phyloP scores from a whole-genome alignment of 148 eudicot species.

The Pouteria glomerata region DNA sequence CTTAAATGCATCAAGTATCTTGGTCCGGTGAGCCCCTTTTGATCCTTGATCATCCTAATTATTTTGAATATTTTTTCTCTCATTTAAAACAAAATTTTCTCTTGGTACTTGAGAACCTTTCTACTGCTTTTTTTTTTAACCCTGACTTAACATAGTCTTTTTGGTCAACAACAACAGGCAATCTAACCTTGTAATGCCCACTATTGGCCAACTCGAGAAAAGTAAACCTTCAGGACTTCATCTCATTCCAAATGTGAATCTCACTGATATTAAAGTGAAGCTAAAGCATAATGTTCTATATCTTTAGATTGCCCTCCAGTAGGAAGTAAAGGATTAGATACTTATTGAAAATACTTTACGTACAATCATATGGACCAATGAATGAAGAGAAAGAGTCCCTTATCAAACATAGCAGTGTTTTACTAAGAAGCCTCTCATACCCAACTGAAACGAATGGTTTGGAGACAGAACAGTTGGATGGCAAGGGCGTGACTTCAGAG shows the following conservation, averaged over 20 bases:
- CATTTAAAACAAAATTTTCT: background rate
- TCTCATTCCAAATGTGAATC: constrained; percentile 78
- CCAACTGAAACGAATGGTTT: constrained; percentile 24
- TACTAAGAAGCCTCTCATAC: constrained; percentile 57
- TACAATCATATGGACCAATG: constrained; percentile 62
- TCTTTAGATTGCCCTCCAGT: background rate
- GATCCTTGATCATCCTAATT: background rate
- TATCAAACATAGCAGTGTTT: constrained; percentile 39
- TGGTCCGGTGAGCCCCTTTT: constrained; percentile 63
- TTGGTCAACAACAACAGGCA: constrained; percentile 35
- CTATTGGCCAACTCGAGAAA: constrained; percentile 81
- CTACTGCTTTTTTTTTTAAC: background rate
- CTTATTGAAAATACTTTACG: constrained; percentile 14
- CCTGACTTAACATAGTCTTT: background rate
- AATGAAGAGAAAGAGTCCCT: constrained; percentile 48
- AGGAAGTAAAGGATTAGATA: background rate
- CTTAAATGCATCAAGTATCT: constrained; percentile 98
- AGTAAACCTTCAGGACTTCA: constrained; percentile 82
- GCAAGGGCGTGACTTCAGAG: constrained; percentile 11
- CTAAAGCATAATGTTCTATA: background rate
- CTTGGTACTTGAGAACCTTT: background rate
- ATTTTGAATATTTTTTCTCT: background rate
- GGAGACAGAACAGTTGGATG: constrained; percentile 25
- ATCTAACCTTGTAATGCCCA: constrained; percentile 99
- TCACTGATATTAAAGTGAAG: constrained; percentile 75